These are phyloP conservation scores for Blumeriella jaapii DNA, from an alignment of 2,329 filamentous ascomycete species.

Conservation along the genomic window DNA sequence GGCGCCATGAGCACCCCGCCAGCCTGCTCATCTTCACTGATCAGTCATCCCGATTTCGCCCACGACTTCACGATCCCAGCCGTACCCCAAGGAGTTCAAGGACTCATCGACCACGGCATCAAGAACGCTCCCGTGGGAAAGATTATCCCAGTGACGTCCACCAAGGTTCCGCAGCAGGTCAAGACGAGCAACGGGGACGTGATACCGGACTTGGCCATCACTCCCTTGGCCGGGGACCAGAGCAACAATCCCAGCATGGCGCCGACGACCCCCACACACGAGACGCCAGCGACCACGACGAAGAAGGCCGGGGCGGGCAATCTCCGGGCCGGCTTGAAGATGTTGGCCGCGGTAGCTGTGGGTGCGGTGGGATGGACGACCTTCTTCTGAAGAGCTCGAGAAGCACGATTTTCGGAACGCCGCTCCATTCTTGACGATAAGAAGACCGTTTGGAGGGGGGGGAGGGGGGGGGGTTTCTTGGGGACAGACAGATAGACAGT, in stretches of 20 bases:
- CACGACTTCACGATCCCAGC: constrained; percentile 68
- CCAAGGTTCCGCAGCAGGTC: constrained; percentile 45
- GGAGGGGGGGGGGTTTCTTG: too few species aligned
- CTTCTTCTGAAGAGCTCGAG: neutral
- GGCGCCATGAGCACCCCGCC: constrained; percentile 45
- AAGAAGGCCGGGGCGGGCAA: constrained; percentile 18
- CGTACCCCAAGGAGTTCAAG: constrained; percentile 54
- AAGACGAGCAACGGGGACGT: constrained; percentile 41
- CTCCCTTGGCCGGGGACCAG: constrained; percentile 36
- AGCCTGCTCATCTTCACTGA: constrained; percentile 53
- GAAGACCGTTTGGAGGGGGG: too few species aligned
- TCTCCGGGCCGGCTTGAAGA: constrained; percentile 8
- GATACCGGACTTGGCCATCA: constrained; percentile 53
- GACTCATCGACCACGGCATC: constrained; percentile 69
- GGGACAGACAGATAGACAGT: too few species aligned
- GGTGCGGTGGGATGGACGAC: constrained; percentile 4
- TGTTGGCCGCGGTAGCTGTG: constrained; percentile 11
- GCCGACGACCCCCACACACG: constrained; percentile 7
- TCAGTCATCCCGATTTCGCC: constrained; percentile 57
- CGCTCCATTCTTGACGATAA: too few species aligned
- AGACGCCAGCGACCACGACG: constrained; percentile 15
- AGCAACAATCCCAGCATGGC: constrained; percentile 38
- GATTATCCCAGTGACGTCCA: constrained; percentile 46
- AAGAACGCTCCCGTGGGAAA: constrained; percentile 50
- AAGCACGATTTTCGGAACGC: too few species aligned